phyloP scores from a whole-genome alignment of 1,284 basidiomycete species.

The Rhizoctonia solani region DNA sequence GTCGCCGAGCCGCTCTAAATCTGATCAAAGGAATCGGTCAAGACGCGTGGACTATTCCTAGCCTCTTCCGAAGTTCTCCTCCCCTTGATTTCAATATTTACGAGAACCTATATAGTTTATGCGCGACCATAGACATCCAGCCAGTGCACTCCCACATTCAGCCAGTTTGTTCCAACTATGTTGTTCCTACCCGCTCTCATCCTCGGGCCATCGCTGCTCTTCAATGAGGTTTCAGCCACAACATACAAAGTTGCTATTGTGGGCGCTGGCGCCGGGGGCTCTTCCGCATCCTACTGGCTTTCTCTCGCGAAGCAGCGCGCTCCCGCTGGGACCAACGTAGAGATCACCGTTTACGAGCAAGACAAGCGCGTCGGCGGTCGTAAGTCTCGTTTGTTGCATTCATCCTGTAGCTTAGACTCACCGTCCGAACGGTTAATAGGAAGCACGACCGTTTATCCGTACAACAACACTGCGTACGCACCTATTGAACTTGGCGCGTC shows the following conservation, averaged over 20 bases:
- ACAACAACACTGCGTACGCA: neutral
- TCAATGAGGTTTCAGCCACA: neutral
- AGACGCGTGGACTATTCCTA: no score
- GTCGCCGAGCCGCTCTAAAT: no score
- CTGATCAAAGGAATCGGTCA: no score
- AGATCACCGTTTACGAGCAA: slow-evolving; percentile 9
- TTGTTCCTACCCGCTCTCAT: neutral
- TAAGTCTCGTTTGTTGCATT: neutral
- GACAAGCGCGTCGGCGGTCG: neutral
- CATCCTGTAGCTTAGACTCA: neutral
- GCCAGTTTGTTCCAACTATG: neutral
- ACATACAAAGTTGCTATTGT: slow-evolving; percentile 10
- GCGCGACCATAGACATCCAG: no score
- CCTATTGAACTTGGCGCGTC: slow-evolving; percentile 69
- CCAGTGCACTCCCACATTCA: neutral
- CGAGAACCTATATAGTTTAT: no score
- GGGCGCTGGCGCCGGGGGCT: slow-evolving; percentile 19
- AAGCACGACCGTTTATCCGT: slow-evolving; percentile 1
- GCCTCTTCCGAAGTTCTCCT: no score
- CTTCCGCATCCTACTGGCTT: slow-evolving; percentile 21
- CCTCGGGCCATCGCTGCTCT: neutral
- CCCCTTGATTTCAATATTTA: no score
- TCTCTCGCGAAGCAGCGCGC: neutral
- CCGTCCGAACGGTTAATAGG: neutral
- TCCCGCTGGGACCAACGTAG: neutral